Percentiles rank a stretch among this genome's conserved stretches.
These are phyloP conservation scores for Leishmania aethiopica DNA, from an alignment of 208 protist species.

Conservation along the genomic window DNA sequence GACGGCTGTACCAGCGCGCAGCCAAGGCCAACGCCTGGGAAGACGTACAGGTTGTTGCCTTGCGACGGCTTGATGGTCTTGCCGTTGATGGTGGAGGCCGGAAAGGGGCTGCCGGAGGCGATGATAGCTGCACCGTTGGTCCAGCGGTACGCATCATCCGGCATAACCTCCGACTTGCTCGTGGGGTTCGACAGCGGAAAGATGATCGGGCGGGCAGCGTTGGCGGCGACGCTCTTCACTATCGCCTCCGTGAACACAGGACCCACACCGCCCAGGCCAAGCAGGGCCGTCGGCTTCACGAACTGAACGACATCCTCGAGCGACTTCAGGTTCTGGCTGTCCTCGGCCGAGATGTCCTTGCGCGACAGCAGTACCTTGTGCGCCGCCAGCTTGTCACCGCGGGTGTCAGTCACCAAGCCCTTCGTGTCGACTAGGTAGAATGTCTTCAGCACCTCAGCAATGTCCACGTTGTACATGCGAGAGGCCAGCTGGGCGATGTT, in stretches of 20 bases:
- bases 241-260: conserved; percentile 96
- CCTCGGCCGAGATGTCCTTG: conserved; percentile 74
- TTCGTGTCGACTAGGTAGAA: conserved; percentile 95
- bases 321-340: conserved; percentile 57
- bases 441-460: conserved; percentile 80
- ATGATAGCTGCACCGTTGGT: conserved; percentile 95
- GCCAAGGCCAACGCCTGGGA: conserved; percentile 95
- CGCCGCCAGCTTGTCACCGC: conserved; percentile 76
- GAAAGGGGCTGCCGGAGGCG: conserved; percentile 96
- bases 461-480: conserved; percentile 49
- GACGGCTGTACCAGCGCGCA: conserved; percentile 64
- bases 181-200: conserved; percentile 97
- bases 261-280: conserved; percentile 94
- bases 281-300: conserved; percentile 95
- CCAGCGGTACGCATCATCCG: conserved; percentile 93
- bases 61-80: conserved; percentile 89
- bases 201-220: conserved; percentile 93
- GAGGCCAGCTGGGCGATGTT: conserved; percentile 88
- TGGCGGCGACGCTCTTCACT: conserved; percentile 70
- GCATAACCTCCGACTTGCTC: conserved; percentile 90
- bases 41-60: conserved; percentile 98
- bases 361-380: conserved; percentile 93
- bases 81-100: conserved; percentile 84
- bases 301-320: conserved; percentile 75
- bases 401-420: conserved; percentile 86